A percentile compares a stretch with the other conserved stretches of the same genome.
These are phyloP conservation scores for Porpolomopsis calyptriformis DNA, from an alignment of 768 basidiomycete genomes.

Conservation along the genomic window DNA sequence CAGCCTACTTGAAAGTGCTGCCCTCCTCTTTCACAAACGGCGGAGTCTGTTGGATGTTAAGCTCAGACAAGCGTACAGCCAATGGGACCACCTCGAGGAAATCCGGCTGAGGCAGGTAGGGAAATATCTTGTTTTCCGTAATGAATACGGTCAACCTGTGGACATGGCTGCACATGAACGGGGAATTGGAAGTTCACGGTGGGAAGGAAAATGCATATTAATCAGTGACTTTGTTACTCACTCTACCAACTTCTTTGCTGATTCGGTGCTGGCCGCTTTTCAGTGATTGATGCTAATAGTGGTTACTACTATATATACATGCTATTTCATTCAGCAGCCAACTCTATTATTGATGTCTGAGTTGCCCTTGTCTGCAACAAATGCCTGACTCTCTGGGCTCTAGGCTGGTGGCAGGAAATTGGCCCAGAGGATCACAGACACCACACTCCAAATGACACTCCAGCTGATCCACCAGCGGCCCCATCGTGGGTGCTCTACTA, in stretches of 20 bases:
- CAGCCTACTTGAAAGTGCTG: background rate
- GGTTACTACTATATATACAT: too few relatives aligned
- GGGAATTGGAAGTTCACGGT: too few relatives aligned
- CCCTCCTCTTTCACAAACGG: background rate
- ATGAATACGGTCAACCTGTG: background rate
- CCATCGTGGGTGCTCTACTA: conserved; percentile 35
- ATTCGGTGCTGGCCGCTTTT: too few relatives aligned
- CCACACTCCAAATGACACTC: conserved; percentile 65
- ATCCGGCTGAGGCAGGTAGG: background rate
- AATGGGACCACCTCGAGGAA: background rate
- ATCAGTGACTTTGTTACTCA: too few relatives aligned
- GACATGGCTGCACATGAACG: background rate
- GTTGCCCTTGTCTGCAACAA: too few relatives aligned
- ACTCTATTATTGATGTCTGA: too few relatives aligned
- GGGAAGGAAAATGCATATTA: too few relatives aligned
- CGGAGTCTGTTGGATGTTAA: background rate
- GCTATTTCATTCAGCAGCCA: too few relatives aligned
- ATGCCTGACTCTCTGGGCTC: background rate
- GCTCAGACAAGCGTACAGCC: background rate
- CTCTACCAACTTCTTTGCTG: too few relatives aligned
- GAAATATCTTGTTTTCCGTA: background rate
- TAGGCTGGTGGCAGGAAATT: conserved; percentile 88
- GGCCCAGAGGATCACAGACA: conserved; percentile 68
- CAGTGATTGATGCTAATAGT: too few relatives aligned
- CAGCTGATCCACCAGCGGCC: conserved; percentile 66